Conservation (phyloP, 257 asterid genomes). For the Perilla frutescens region DNA sequence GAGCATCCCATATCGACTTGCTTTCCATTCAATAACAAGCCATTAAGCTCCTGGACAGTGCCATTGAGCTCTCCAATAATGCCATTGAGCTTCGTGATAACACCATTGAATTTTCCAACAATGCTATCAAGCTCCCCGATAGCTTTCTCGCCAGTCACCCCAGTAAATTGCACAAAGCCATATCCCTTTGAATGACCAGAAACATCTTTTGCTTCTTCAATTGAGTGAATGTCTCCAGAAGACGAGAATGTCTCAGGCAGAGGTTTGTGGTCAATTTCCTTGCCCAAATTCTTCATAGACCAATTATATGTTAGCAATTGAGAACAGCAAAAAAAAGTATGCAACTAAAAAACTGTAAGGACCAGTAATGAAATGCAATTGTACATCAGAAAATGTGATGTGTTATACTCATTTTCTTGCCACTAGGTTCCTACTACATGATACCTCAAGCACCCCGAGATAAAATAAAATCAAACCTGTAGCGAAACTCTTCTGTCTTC, state of each 20-base stretch:
- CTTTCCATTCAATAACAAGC: slow-evolving; percentile 74
- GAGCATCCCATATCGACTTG: slow-evolving; percentile 67
- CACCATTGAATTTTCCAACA: slow-evolving; percentile 8
- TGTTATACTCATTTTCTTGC: neutral
- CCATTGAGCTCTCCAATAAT: slow-evolving; percentile 17
- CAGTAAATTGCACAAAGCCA: slow-evolving; percentile 76
- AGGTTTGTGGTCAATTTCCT: slow-evolving; percentile 58
- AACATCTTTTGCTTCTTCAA: slow-evolving; percentile 57
- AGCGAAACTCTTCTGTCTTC: slow-evolving; percentile 74
- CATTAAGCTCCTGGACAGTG: slow-evolving; percentile 55
- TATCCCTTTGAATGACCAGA: slow-evolving; percentile 74
- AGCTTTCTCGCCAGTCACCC: slow-evolving; percentile 72
- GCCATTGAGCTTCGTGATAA: neutral
- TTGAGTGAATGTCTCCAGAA: slow-evolving; percentile 64
- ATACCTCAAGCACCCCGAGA: neutral
- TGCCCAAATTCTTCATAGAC: slow-evolving; percentile 63
- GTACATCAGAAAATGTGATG: slow-evolving; percentile 7
- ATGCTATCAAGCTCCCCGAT: slow-evolving; percentile 31
- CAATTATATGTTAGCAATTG: slow-evolving; percentile 1
- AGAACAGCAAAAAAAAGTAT: neutral
- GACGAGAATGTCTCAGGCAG: slow-evolving; percentile 66
- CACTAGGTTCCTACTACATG: slow-evolving; percentile 15
- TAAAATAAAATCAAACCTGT: slow-evolving; percentile 54
- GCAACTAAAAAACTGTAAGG: neutral
- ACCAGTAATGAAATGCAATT: slow-evolving; percentile 10